Percentiles rank a stretch among this genome's conserved stretches.
Conservation (phyloP, 805 yeast species). For the Yueomyces sinensis region DNA sequence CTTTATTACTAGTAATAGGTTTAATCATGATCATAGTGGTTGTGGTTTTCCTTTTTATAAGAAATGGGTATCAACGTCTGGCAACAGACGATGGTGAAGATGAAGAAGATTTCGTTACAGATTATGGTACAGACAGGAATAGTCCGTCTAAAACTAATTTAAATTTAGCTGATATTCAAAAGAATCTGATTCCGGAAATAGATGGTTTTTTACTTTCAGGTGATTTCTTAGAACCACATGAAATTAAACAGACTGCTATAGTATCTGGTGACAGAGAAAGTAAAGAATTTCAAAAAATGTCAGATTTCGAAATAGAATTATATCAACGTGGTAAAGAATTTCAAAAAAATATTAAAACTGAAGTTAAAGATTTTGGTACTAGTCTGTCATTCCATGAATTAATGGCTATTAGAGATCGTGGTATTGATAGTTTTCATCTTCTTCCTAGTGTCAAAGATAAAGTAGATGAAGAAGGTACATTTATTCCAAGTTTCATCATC, state of each 20-base stretch:
- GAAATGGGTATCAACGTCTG: no score
- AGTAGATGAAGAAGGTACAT: constrained; percentile 19
- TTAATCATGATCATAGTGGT: no score
- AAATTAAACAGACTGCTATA: not conserved
- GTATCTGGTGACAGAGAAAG: not conserved
- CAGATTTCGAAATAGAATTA: constrained; percentile 19
- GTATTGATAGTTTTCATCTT: constrained; percentile 23
- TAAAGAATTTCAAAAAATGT: constrained; percentile 18
- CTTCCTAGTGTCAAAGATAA: constrained; percentile 24
- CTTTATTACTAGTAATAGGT: no score
- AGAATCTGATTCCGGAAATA: not conserved
- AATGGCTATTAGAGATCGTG: constrained; percentile 22
- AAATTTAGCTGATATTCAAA: not conserved
- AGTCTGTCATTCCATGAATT: constrained; percentile 14
- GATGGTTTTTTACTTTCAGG: not conserved
- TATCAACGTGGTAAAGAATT: constrained; percentile 21
- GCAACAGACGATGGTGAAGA: not conserved
- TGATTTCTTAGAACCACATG: not conserved
- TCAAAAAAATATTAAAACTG: constrained; percentile 18
- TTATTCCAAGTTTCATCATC: constrained; percentile 23
- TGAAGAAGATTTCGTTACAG: not conserved
- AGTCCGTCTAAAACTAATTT: not conserved
- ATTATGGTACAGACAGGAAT: not conserved
- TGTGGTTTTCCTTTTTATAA: no score
- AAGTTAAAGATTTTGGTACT: constrained; percentile 20